Base-by-base conservation (phyloP, 2,329 filamentous ascomycete genomes). In the Ascochyta viciae-villosae region DNA sequence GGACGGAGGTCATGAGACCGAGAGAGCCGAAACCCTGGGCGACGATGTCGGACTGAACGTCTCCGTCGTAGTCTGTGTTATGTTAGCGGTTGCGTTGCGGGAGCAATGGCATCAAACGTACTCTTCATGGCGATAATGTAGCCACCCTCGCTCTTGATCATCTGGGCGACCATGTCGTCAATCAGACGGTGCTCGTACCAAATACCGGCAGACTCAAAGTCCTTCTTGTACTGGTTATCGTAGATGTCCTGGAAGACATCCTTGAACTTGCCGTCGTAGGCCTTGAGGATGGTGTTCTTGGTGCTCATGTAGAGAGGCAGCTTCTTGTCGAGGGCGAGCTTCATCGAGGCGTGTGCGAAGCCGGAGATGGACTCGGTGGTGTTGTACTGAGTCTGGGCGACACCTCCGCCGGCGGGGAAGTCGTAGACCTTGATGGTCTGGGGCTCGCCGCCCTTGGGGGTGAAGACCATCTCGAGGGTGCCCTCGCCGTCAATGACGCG, bases 111-210 rank as follows among this genome's bases (percentile, higher is more conserved):
- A 4, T 35, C 47, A 41, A 19, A 63, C 62, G 31, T 58, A 96
- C 92, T 98, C 89, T 99, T 99, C 78, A 98, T 87, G 61, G 95
- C 95, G 85, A 98, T 97, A 76, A 98, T 87, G 81, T 95, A 97
- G 62, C 95, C 95, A 69, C 95, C 95, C 72, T 89, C 87, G 81
- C 90, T 95, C 90, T 99, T 99, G 85, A 99, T 90, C 95, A 99
- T 99, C 85, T 99, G 95, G 45, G 95, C 95, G 63, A 99, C 95
- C 95, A 99, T 98, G 81, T 99, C 95, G 81, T 99, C 95, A 74
- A 99, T 98, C 67, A 99, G 85, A 73, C 95, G 90, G 83, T 99
- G 95, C 88, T 99, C 95, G 77, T 99, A 98, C 95, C 95, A 98
- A 81, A 98, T 96, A 62, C 86, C 86, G 84, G 92, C 91, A 73